Conservation (phyloP, 1,139 yeast genomes). For the Geotrichum cucujoidarum region DNA sequence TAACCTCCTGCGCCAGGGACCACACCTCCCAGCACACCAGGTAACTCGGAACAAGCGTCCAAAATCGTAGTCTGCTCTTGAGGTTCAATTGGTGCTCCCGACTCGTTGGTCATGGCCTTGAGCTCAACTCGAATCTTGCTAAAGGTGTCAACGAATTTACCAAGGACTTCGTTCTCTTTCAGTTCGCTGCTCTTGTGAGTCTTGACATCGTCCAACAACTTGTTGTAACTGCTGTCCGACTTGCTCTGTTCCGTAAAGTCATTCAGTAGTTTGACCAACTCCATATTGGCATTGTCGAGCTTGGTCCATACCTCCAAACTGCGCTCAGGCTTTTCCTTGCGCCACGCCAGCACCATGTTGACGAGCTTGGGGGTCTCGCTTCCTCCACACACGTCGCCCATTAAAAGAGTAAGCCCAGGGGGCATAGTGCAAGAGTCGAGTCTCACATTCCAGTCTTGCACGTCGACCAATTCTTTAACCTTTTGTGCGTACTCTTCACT, state of each 20-base stretch:
- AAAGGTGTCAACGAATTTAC: conserved; percentile 35
- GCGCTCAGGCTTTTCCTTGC: conserved; percentile 46
- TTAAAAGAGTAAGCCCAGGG: conserved; percentile 56
- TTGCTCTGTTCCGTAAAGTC: conserved; percentile 37
- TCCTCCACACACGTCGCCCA: conserved; percentile 94
- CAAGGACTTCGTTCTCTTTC: conserved; percentile 24
- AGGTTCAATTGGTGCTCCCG: conserved; percentile 91
- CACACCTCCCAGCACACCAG: conserved; percentile 87
- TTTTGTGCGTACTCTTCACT: conserved; percentile 23
- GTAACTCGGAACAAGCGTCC: conserved; percentile 51
- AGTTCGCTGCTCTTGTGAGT: conserved; percentile 17
- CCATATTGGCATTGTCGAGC: conserved; percentile 56
- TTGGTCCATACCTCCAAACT: conserved; percentile 50
- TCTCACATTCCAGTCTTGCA: conserved; percentile 17
- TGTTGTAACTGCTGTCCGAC: conserved; percentile 19
- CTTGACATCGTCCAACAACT: conserved; percentile 13
- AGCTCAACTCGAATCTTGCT: conserved; percentile 50
- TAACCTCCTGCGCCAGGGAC: conserved; percentile 99
- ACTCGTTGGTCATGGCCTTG: conserved; percentile 52
- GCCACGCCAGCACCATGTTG: conserved; percentile 69
- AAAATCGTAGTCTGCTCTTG: conserved; percentile 63
- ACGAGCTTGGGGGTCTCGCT: conserved; percentile 93
- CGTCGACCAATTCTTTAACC: conserved; percentile 43
- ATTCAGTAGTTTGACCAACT: conserved; percentile 48
- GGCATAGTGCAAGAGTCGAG: conserved; percentile 57